Percentiles rank a stretch among this genome's conserved stretches.
Evolutionary conservation across 257 asterid genomes (phyloP).

Genomic region (Ehretia macrophylla): DNA sequence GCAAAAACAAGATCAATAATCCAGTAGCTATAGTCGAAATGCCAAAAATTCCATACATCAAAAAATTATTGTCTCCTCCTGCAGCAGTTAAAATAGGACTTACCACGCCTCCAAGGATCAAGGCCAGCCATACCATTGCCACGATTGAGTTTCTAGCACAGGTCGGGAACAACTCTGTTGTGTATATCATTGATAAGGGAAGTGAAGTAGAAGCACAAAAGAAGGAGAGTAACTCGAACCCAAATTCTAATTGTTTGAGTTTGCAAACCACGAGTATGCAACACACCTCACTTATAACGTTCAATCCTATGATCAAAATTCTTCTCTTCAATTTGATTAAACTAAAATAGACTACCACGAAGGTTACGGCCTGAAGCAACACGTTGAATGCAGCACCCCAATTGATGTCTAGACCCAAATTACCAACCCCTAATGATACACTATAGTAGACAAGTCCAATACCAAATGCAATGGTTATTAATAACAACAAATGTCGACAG

Average conservation of each 20-base stretch:
- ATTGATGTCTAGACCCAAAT: conserved; percentile 32
- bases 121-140: conserved; percentile 26
- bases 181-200: conserved; percentile 13
- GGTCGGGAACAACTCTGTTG: conserved; percentile 28
- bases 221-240: conserved; percentile 15
- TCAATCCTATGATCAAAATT: conserved; percentile 8
- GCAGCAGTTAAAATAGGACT: conserved; percentile 22
- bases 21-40: conserved; percentile 11
- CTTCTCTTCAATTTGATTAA: conserved; percentile 10
- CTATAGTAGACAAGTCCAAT: conserved; percentile 39
- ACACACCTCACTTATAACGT: conserved; percentile 18
- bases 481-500: conserved; percentile 8
- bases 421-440: conserved; percentile 37
- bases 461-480: conserved; percentile 27
- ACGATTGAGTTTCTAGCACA: conserved; percentile 30
- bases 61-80: conserved; percentile 10
- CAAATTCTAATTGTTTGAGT: neutral
- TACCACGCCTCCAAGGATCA: conserved; percentile 18
- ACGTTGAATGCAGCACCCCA: conserved; percentile 32
- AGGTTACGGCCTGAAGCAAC: neutral
- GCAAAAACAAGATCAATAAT: conserved; percentile 18
- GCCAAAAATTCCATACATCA: conserved; percentile 25
- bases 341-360: neutral
- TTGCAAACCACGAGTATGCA: conserved; percentile 6
- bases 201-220: conserved; percentile 11